These are phyloP conservation scores for Creolimax fragrantissima DNA, from an alignment of 78 protist species.

Conservation along the genomic window DNA sequence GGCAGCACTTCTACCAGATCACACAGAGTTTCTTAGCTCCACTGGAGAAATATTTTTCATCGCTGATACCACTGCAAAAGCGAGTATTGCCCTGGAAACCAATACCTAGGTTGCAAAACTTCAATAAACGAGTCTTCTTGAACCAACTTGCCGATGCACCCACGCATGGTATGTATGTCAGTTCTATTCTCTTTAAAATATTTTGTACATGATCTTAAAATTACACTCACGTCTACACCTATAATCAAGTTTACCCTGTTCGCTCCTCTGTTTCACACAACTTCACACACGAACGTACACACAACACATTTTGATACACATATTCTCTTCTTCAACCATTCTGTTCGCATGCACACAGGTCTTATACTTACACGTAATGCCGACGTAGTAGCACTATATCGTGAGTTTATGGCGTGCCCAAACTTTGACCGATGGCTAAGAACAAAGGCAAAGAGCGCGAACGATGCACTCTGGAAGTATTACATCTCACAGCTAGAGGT, in stretches of 20 bases:
- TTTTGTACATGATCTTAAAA: neutral
- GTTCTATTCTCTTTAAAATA: neutral
- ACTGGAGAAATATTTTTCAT: conserved; percentile 50
- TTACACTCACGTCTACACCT: neutral
- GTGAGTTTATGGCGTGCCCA: neutral
- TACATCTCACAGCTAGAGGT: neutral
- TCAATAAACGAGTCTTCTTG: neutral
- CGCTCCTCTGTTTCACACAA: neutral
- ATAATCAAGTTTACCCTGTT: neutral
- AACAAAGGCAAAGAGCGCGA: neutral
- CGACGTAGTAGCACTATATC: neutral
- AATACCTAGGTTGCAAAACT: neutral
- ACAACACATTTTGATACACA: neutral
- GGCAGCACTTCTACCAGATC: neutral
- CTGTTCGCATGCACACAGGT: neutral
- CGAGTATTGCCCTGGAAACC: neutral
- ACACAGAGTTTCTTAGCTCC: conserved; percentile 48
- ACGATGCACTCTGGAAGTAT: neutral
- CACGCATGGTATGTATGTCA: neutral
- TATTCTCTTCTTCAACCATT: neutral
- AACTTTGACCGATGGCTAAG: neutral
- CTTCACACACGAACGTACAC: neutral
- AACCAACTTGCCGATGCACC: neutral
- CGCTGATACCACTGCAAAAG: conserved; percentile 34
- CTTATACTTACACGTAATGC: neutral